A percentile compares a stretch with the other conserved stretches of the same genome.
Evolutionary conservation across 1,284 basidiomycete species (phyloP).

Genomic region (Flammula alnicola): DNA sequence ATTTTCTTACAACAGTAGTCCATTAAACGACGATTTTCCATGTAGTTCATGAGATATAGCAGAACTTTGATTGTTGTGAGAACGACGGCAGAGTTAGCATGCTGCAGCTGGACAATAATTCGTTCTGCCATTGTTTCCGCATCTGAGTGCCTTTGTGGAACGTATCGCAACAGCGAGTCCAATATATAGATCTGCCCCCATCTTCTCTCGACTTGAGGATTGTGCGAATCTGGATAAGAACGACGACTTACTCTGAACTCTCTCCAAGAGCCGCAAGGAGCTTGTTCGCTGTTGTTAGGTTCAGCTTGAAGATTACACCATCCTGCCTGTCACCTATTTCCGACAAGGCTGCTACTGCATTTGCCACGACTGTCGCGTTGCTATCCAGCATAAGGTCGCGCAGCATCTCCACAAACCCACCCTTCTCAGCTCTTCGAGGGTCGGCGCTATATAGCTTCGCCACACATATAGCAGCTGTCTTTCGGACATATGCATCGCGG

Average conservation of each 20-base stretch:
- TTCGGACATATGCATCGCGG: constrained; percentile 93
- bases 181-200: constrained; percentile 99
- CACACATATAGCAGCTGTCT: constrained; percentile 93
- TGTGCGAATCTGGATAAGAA: constrained; percentile 4
- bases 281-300: constrained; percentile 83
- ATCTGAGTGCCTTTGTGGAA: constrained; percentile 87
- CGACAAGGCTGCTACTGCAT: constrained; percentile 92
- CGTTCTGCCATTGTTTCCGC: constrained; percentile 95
- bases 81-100: constrained; percentile 95
- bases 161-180: constrained; percentile 91
- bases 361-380: constrained; percentile 94
- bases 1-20: constrained; percentile 95
- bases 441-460: constrained; percentile 91
- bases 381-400: constrained; percentile 89
- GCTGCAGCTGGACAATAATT: constrained; percentile 89
- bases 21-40: constrained; percentile 87
- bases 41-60: constrained; percentile 99
- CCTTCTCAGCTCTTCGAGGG: constrained; percentile 81
- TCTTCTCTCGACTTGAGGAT: constrained; percentile 47
- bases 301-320: constrained; percentile 87
- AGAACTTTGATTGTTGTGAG: constrained; percentile 95
- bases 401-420: constrained; percentile 84
- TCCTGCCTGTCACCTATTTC: constrained; percentile 92
- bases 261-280: constrained; percentile 84
- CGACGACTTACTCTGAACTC: constrained; percentile 82